Evolutionary conservation across 192 early-diverging fungal genomes (phyloP).

Genomic region (Coemansia pectinata): DNA sequence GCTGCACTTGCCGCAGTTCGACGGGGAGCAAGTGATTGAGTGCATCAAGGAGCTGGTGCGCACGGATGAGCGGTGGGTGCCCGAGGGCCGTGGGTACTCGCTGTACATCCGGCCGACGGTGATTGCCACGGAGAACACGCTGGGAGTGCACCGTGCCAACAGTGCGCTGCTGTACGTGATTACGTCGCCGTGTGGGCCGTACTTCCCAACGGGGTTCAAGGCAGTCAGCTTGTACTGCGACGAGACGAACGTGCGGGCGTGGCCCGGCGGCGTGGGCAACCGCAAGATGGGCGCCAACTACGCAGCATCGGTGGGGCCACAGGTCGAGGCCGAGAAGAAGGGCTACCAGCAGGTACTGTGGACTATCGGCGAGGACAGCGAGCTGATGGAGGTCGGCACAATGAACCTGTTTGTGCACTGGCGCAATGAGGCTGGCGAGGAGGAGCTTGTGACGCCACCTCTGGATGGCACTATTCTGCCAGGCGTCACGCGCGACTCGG

Average conservation of each 20-base stretch:
- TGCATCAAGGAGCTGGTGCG: conserved; percentile 82
- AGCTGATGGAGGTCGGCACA: conserved; percentile 94
- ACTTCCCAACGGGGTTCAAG: conserved; percentile 92
- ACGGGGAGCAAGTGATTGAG: conserved; percentile 74
- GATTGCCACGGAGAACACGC: conserved; percentile 83
- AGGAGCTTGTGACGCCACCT: conserved; percentile 86
- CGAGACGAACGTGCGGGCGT: conserved; percentile 84
- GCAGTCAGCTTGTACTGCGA: conserved; percentile 87
- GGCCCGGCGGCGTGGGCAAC: conserved; percentile 94
- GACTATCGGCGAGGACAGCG: conserved; percentile 84
- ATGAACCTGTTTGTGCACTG: conserved; percentile 95
- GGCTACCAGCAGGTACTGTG: conserved; percentile 96
- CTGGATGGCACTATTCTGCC: conserved; percentile 95
- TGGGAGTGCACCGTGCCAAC: conserved; percentile 83
- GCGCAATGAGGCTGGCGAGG: conserved; percentile 80
- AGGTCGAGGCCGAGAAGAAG: conserved; percentile 81
- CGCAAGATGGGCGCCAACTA: conserved; percentile 82
- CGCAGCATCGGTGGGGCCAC: conserved; percentile 61
- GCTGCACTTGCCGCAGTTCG: conserved; percentile 81
- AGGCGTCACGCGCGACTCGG: conserved; percentile 93
- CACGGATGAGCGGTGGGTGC: conserved; percentile 87
- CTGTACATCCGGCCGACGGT: conserved; percentile 92
- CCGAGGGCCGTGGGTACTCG: conserved; percentile 86
- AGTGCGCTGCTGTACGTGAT: conserved; percentile 85
- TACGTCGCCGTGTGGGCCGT: conserved; percentile 90